These are phyloP conservation scores for Euphorbia schlechtendalii DNA, from an alignment of 441 rosid genomes.

Conservation along the genomic window DNA sequence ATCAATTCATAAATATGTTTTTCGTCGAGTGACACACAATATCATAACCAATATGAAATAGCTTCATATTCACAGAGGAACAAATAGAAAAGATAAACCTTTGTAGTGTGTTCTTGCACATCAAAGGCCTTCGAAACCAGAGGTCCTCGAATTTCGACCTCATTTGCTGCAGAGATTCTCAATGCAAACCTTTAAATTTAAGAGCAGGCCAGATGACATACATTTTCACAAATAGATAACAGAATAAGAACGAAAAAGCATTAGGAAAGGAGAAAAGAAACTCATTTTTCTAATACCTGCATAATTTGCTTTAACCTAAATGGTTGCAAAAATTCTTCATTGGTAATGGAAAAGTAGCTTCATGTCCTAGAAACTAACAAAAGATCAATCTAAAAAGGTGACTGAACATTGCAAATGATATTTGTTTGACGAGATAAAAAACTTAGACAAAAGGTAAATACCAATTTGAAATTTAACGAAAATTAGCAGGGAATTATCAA, in stretches of 20 bases:
- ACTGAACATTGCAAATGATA: neutral
- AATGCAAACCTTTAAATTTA: slow-evolving; percentile 70
- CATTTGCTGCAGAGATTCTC: slow-evolving; percentile 56
- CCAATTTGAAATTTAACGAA: neutral
- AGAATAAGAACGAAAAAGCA: too few species aligned
- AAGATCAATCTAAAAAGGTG: neutral
- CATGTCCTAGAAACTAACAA: neutral
- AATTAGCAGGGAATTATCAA: neutral
- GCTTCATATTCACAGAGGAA: slow-evolving; percentile 4
- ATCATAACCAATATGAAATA: neutral
- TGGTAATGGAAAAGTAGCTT: too few species aligned
- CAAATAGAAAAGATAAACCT: slow-evolving; percentile 46
- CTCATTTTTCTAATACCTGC: neutral
- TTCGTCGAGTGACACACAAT: too few species aligned
- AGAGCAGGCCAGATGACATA: too few species aligned
- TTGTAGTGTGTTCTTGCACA: slow-evolving; percentile 79
- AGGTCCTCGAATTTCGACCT: slow-evolving; percentile 91
- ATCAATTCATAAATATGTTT: too few species aligned
- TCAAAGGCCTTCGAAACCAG: slow-evolving; percentile 90
- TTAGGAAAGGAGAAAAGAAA: slow-evolving; percentile 3
- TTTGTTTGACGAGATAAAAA: neutral
- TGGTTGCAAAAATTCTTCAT: neutral
- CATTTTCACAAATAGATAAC: too few species aligned
- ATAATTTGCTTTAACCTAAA: neutral
- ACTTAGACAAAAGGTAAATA: too few species aligned